Percentiles rank a stretch among this genome's conserved stretches.
These are phyloP conservation scores for Crithidia thermophila DNA, from an alignment of 208 protist species.

Conservation along the genomic window DNA sequence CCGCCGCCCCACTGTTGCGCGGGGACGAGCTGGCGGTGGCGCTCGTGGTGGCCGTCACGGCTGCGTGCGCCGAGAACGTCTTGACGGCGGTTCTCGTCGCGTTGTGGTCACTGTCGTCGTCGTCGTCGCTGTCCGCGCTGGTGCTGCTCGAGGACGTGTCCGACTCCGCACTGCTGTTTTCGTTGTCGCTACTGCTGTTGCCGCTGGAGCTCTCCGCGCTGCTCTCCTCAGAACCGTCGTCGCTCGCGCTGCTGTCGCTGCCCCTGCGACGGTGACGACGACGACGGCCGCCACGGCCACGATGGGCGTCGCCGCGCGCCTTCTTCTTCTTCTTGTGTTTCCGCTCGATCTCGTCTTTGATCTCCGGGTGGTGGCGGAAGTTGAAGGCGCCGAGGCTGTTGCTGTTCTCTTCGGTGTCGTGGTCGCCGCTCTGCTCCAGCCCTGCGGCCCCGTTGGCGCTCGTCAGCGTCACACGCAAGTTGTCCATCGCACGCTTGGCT, in stretches of 20 bases:
- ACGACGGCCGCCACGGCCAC: neutral
- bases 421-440: neutral
- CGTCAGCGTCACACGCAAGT: conserved; percentile 43
- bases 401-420: conserved; percentile 20
- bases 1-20: neutral
- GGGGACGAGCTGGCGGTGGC: no score
- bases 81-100: no score
- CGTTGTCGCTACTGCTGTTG: neutral
- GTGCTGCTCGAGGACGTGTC: neutral
- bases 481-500: conserved; percentile 59
- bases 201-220: conserved; percentile 1
- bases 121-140: neutral
- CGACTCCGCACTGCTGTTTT: neutral
- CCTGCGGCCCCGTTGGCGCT: conserved; percentile 14
- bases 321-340: neutral
- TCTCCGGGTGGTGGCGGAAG: conserved; percentile 49
- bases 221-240: neutral
- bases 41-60: no score
- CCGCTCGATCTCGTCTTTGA: conserved; percentile 16
- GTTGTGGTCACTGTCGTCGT: no score
- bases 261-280: neutral
- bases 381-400: conserved; percentile 35
- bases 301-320: no score
- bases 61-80: no score
- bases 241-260: neutral